Evolutionary conservation across 176 grass and related monocot species (phyloP), one percentile per base, ranked within the genome.

Genomic region (Lolium perenne): DNA sequence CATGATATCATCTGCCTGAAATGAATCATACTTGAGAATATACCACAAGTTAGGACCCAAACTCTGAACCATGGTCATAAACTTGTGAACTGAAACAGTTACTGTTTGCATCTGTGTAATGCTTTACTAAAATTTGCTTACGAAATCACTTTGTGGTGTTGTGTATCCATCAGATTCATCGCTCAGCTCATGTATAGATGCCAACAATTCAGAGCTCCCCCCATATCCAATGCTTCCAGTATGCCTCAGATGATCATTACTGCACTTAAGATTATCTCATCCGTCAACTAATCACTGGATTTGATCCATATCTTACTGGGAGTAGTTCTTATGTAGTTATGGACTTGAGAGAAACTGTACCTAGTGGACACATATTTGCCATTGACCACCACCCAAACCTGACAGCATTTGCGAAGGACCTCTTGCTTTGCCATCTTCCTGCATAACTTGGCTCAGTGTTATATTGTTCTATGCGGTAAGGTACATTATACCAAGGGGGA

Each of bases 331-430:
- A 35, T 57, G 29, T 16, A 76, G 49, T 12, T 26, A 40, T 71
- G 51, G 23, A 35, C 23, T 20, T 65, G 16, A 20, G 65, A 80
- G 45, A 70, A 80, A 80, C n/a, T 68, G 75, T 87, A 89, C 91
- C 87, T 87, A 38, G 87, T 92, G 71, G 69, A 92, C 7, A 89
- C 23, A 41, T 89, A 71, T 70, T 87, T 92, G 11, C 91, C 91
- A 59, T 84, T 77, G 53, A 89, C 54, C 62, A 92, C 91, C 29
- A 81, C 38, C 84, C 80, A 89, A 63, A 92, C 16, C 55, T 92
- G 87, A 68, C 84, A 92, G 54, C 76, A 70, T n/a, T 83, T 69
- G 8, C 61, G 76, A 75, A 89, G 69, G 0, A 57, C 61, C 22
- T 16, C 84, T 49, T 92, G 13, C 80, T 77, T 87, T 81, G 87